Evolutionary conservation across 2,329 filamentous ascomycete species (phyloP).

Genomic region (Bipolaris gigantea): DNA sequence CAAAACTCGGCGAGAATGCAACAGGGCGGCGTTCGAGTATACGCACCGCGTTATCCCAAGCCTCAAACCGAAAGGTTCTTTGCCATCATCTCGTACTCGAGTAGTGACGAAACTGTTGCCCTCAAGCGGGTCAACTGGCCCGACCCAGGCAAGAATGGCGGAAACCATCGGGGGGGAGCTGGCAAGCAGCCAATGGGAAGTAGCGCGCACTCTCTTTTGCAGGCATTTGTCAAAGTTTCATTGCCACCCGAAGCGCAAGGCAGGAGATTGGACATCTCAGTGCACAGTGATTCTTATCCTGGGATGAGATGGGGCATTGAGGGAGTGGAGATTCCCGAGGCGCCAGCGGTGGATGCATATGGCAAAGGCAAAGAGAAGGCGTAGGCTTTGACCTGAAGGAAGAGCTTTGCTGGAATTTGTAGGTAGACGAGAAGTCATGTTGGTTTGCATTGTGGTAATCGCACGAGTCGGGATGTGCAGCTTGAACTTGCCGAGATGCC

Average conservation of each 20-base stretch:
- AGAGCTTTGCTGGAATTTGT: background rate
- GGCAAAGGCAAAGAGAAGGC: conserved; percentile 33
- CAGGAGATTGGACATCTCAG: conserved; percentile 70
- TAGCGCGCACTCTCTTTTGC: conserved; percentile 46
- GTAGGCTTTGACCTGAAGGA: background rate
- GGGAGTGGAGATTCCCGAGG: conserved; percentile 55
- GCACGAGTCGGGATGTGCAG: too few relatives aligned
- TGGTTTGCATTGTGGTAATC: too few relatives aligned
- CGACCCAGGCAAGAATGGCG: conserved; percentile 19
- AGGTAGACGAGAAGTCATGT: background rate
- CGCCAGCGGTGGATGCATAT: conserved; percentile 34
- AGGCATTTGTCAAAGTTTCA: conserved; percentile 61
- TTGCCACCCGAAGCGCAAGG: conserved; percentile 58
- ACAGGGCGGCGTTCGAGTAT: conserved; percentile 68
- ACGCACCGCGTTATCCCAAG: conserved; percentile 88
- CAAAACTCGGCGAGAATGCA: conserved; percentile 57
- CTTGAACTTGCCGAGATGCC: too few relatives aligned
- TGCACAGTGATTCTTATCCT: conserved; percentile 86
- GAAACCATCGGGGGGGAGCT: conserved; percentile 9
- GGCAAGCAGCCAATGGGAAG: conserved; percentile 16
- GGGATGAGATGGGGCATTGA: conserved; percentile 67
- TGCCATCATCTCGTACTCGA: conserved; percentile 69
- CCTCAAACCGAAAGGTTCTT: conserved; percentile 95
- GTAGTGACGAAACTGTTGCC: conserved; percentile 75
- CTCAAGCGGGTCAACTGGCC: conserved; percentile 85